These are phyloP conservation scores for Neurospora sp. DNA, from an alignment of 495 filamentous ascomycete genomes.

Conservation along the genomic window DNA sequence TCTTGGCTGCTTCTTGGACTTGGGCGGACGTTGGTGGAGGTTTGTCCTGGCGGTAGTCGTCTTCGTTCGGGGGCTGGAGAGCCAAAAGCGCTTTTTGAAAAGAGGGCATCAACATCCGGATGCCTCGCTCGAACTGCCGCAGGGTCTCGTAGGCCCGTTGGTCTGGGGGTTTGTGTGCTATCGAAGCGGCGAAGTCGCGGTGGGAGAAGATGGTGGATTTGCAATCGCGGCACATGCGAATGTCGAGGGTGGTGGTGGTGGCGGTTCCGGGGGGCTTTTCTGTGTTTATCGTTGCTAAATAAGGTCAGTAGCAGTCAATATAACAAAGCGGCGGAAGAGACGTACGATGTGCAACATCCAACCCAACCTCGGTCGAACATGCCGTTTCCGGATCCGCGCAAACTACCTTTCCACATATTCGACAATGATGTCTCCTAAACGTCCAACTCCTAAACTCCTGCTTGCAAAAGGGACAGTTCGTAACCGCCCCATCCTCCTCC, in stretches of 20 bases:
- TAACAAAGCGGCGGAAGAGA: neutral
- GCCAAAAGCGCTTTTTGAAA: constrained; percentile 72
- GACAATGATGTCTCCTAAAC: constrained; percentile 87
- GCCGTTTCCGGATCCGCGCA: constrained; percentile 75
- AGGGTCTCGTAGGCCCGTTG: constrained; percentile 80
- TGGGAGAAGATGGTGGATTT: constrained; percentile 73
- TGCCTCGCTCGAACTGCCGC: constrained; percentile 80
- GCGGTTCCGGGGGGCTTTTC: constrained; percentile 45
- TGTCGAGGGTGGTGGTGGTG: constrained; percentile 46
- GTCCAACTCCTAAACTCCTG: constrained; percentile 87
- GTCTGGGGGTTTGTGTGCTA: constrained; percentile 59
- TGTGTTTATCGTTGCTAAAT: constrained; percentile 36
- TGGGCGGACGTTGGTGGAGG: constrained; percentile 52
- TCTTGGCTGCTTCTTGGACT: constrained; percentile 79
- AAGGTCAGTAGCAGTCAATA: neutral
- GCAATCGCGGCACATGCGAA: constrained; percentile 90
- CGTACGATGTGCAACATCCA: constrained; percentile 64
- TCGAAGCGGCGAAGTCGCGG: constrained; percentile 66
- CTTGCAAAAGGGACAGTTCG: constrained; percentile 82
- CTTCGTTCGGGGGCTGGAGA: constrained; percentile 29
- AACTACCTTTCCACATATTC: constrained; percentile 84
- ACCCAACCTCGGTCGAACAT: constrained; percentile 74
- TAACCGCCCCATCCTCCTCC: constrained; percentile 81
- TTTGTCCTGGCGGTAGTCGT: constrained; percentile 48
- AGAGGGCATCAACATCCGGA: constrained; percentile 69